Conservation (phyloP, 345 rosid genomes). For the Carallia pectinifolia region DNA sequence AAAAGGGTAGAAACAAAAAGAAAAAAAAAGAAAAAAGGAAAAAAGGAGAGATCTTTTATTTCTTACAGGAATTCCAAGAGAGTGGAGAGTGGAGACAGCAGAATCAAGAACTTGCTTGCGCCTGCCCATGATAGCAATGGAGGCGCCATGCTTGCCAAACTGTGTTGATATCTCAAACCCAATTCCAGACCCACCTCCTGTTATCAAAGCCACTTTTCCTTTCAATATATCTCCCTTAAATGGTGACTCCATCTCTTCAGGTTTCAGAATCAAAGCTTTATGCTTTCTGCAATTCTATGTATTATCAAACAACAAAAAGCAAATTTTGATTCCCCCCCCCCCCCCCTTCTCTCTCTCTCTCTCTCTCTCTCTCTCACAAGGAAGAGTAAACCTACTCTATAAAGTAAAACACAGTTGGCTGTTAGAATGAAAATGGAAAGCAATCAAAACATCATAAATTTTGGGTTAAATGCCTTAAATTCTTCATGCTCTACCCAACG, state of each 20-base stretch:
- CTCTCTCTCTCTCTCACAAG: too few species aligned
- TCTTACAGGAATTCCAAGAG: slow-evolving; percentile 34
- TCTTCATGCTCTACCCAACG: too few species aligned
- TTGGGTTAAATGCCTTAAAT: too few species aligned
- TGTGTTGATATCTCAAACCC: slow-evolving; percentile 46
- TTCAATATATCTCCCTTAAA: slow-evolving; percentile 40
- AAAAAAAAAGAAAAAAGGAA: background rate
- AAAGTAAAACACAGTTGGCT: too few species aligned
- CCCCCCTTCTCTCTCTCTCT: too few species aligned
- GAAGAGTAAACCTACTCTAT: too few species aligned
- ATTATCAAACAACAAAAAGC: background rate
- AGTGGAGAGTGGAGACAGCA: slow-evolving; percentile 38
- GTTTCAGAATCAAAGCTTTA: background rate
- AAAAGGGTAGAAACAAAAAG: background rate
- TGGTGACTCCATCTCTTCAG: slow-evolving; percentile 35
- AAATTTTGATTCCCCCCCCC: too few species aligned
- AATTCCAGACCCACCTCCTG: slow-evolving; percentile 54
- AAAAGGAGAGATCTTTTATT: background rate
- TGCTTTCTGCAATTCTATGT: background rate
- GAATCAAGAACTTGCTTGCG: slow-evolving; percentile 38
- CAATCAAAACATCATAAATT: too few species aligned
- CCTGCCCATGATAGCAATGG: slow-evolving; percentile 52
- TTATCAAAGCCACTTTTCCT: slow-evolving; percentile 52
- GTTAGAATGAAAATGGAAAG: too few species aligned
- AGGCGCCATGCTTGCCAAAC: slow-evolving; percentile 51